Base-by-base conservation (phyloP, 1,284 basidiomycete species). In the Cerioporus squamosus region DNA sequence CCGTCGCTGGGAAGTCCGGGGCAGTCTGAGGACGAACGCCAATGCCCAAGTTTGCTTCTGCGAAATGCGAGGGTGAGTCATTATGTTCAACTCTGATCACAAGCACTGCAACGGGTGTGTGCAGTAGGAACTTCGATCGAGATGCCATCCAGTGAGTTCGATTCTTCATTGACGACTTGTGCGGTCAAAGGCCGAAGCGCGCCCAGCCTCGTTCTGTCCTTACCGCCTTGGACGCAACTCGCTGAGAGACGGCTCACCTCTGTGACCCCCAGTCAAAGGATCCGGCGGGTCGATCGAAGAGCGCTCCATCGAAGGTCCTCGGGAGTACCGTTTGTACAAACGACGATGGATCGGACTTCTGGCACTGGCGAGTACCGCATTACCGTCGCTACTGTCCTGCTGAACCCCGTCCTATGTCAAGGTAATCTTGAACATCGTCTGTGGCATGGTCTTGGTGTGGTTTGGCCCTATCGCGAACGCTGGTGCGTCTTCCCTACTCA, bases 381-480 rank as follows among this genome's bases (percentile, higher is more conserved):
- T 3, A 17, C 14, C 6, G 3, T 9, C 15, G 7, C 5, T 48
- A 18, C 20, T 5, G 3, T 29, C 9, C 22, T 17, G 33, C 9
- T 31, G n/a, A 29, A 38, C 7, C n/a, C 1, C 26, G 33, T 1
- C 17, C 5, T 36, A 36, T n/a, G n/a, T 17, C 3, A 54, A 91
- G 90, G 77, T 86, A 18, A 40, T 85, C 9, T 72, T 93, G 23
- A 89, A 86, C 55, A 69, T 87, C 31, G 79, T 84, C 12, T 77
- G 80, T 1, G 89, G 82, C 2, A 85, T 90, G 83, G 74, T 80
- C 14, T 84, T 84, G 81, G 81, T 87, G 3, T 85, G 83, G 89
- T 93, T 93, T 68, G 91, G 90, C 9, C 88, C 91, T 2, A 91
- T 93, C 54, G 78, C 91, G 0, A 85, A 84, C 45, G 71, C 84